A percentile compares a stretch with the other conserved stretches of the same genome.
Evolutionary conservation across 2,329 filamentous ascomycete species (phyloP).

Genomic region (Fusarium sp.): DNA sequence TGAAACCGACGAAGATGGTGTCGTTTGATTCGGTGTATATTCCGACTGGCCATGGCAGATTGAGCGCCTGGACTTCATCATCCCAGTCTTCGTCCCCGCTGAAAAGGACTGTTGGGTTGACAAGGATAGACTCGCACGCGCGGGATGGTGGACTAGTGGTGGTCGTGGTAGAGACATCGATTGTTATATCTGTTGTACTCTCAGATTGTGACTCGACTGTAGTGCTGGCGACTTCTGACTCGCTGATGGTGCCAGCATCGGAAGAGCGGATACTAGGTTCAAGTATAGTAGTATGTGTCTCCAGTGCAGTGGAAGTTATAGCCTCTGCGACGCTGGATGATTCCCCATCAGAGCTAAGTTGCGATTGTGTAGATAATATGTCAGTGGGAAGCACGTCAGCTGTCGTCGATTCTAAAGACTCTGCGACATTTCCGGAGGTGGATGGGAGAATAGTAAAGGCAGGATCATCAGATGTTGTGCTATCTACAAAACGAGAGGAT

Average conservation of each 20-base stretch:
- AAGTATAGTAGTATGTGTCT: accelerated
- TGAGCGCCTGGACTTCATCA: neutral
- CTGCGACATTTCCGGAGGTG: too few relatives aligned
- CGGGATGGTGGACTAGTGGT: neutral
- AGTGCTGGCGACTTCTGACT: neutral
- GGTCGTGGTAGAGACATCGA: neutral
- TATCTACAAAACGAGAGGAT: too few relatives aligned
- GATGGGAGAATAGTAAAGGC: too few relatives aligned
- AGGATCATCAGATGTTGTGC: too few relatives aligned
- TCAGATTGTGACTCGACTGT: accelerated
- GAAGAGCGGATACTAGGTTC: accelerated
- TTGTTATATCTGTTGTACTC: neutral
- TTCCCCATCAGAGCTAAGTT: neutral
- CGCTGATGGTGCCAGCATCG: neutral
- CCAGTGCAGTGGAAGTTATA: accelerated
- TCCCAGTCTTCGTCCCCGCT: neutral
- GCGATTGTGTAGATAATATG: accelerated
- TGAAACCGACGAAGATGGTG: neutral
- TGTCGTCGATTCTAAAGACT: neutral
- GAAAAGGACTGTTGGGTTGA: neutral
- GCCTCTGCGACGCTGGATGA: accelerated
- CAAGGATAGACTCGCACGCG: neutral
- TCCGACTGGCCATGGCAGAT: neutral
- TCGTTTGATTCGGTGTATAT: neutral
- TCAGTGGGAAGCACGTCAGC: neutral